These are phyloP conservation scores for Populus tomentosa DNA, from an alignment of 441 rosid genomes.

Conservation along the genomic window DNA sequence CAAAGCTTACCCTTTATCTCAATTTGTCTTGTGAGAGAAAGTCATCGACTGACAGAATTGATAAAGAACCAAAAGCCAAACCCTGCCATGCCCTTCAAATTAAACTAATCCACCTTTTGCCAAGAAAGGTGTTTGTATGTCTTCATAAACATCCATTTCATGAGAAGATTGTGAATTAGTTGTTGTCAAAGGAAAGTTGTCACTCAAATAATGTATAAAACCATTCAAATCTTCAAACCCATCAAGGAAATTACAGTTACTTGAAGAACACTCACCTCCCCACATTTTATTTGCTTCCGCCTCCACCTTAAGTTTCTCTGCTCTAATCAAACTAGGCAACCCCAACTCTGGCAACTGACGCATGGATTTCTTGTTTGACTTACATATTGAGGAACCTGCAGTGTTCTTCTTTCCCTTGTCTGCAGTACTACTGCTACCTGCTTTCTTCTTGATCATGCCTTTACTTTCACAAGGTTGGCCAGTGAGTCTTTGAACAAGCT, in stretches of 20 bases:
- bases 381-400: neutral
- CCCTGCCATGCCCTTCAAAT: neutral
- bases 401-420: neutral
- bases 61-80: no score
- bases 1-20: neutral
- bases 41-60: neutral
- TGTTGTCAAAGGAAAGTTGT: neutral
- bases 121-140: neutral
- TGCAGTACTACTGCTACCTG: neutral
- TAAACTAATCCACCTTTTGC: neutral
- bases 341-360: constrained; percentile 4
- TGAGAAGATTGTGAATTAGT: constrained; percentile 1
- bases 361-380: neutral
- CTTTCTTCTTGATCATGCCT: constrained; percentile 9
- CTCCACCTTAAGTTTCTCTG: constrained; percentile 17
- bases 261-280: neutral
- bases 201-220: constrained; percentile 13
- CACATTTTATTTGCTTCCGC: constrained; percentile 12
- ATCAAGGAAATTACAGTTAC: constrained; percentile 6
- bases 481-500: constrained; percentile 75
- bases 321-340: neutral
- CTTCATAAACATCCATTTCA: constrained; percentile 5
- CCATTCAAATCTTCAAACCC: constrained; percentile 25
- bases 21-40: neutral
- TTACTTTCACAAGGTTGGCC: constrained; percentile 38